Evolutionary conservation across 2,329 filamentous ascomycete genomes (phyloP).

Genomic region (Fusarium humuli): DNA sequence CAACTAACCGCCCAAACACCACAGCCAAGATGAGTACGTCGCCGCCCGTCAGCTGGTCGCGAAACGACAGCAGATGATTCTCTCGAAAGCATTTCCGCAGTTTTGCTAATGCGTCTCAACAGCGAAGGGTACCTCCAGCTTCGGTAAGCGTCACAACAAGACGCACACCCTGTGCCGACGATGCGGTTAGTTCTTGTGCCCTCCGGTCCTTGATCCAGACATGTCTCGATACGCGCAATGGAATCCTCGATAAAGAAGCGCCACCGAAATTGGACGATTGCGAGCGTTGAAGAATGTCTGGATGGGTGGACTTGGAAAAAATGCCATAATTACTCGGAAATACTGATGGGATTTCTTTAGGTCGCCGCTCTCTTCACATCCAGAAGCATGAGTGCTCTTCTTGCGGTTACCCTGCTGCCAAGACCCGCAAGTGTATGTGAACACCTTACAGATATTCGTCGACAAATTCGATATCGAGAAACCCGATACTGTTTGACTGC

Average conservation of each 20-base stretch:
- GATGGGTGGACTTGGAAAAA: slow-evolving; percentile 15
- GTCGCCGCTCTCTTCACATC: slow-evolving; percentile 97
- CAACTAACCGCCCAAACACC: slow-evolving; percentile 56
- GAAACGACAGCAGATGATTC: slow-evolving; percentile 35
- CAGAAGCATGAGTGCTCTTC: slow-evolving; percentile 98
- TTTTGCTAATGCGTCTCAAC: slow-evolving; percentile 48
- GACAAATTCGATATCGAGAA: slow-evolving; percentile 24
- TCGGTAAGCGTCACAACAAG: slow-evolving; percentile 88
- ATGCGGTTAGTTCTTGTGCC: slow-evolving; percentile 79
- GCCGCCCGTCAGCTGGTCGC: slow-evolving; percentile 31
- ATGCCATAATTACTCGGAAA: slow-evolving; percentile 7
- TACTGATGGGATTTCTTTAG: slow-evolving; percentile 60
- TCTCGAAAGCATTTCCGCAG: slow-evolving; percentile 20
- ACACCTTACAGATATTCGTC: slow-evolving; percentile 2
- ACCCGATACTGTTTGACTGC: slow-evolving; percentile 1
- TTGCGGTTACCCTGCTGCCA: slow-evolving; percentile 97
- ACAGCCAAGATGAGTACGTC: slow-evolving; percentile 71
- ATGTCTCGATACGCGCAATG: slow-evolving; percentile 29
- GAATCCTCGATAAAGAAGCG: slow-evolving; percentile 23
- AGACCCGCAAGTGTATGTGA: slow-evolving; percentile 97
- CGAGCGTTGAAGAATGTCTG: slow-evolving; percentile 32
- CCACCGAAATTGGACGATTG: slow-evolving; percentile 16
- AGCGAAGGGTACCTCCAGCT: slow-evolving; percentile 70
- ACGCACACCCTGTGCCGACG: slow-evolving; percentile 98
- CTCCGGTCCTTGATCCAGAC: slow-evolving; percentile 24